Evolutionary conservation across 495 filamentous ascomycete genomes (phyloP).

Genomic region (Opeltia flavorubescens): DNA sequence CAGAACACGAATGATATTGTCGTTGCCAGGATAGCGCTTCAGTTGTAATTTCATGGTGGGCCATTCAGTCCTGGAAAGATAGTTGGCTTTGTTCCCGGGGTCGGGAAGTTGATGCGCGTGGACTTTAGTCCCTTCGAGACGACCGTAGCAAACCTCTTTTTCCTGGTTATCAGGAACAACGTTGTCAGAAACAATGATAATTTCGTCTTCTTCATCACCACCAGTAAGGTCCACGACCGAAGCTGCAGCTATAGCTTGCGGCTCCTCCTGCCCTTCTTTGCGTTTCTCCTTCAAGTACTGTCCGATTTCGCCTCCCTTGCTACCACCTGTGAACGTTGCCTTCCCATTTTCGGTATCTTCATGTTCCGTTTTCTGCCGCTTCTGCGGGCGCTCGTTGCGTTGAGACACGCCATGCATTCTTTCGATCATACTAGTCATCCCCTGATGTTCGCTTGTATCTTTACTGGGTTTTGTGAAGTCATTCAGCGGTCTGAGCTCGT

Average conservation of each 20-base stretch:
- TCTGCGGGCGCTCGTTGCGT: conserved; percentile 45
- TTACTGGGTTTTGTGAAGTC: conserved; percentile 12
- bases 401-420: conserved; percentile 56
- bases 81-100: conserved; percentile 38
- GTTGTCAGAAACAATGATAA: too few species aligned
- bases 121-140: conserved; percentile 53
- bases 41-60: conserved; percentile 59
- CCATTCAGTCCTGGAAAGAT: conserved; percentile 36
- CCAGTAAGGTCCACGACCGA: conserved; percentile 53
- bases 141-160: conserved; percentile 76
- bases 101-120: conserved; percentile 56
- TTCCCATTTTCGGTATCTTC: conserved; percentile 29
- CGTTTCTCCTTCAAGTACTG: conserved; percentile 46
- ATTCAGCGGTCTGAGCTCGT: too few species aligned
- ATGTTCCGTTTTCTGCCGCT: conserved; percentile 45
- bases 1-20: conserved; percentile 47
- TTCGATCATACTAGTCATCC: conserved; percentile 40
- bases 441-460: conserved; percentile 10
- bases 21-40: conserved; percentile 37
- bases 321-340: conserved; percentile 25
- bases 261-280: conserved; percentile 29
- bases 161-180: conserved; percentile 27
- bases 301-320: conserved; percentile 42
- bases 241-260: conserved; percentile 10
- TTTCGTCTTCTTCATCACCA: conserved; percentile 17